Conservation (phyloP, 2,329 filamentous ascomycete species). For the Aspergillus carbonarius region DNA sequence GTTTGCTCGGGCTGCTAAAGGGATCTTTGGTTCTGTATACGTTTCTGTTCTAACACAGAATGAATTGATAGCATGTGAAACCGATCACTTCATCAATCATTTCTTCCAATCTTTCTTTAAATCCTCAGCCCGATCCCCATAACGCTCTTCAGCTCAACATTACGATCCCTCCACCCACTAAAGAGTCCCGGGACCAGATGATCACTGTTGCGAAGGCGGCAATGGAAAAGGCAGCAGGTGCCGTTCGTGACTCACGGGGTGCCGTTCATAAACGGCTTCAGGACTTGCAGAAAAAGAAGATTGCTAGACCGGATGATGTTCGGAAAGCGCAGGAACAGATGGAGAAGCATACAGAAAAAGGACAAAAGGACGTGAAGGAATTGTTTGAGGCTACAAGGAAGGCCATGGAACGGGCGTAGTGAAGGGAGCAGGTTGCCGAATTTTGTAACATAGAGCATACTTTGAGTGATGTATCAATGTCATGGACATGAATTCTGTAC, state of each 20-base stretch:
- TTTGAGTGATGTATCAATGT: too few species aligned
- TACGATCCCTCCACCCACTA: slow-evolving; percentile 47
- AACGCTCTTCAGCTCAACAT: slow-evolving; percentile 48
- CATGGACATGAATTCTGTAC: neutral
- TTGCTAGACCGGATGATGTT: slow-evolving; percentile 46
- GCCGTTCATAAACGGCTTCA: slow-evolving; percentile 47
- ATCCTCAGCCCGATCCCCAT: slow-evolving; percentile 43
- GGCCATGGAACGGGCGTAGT: slow-evolving; percentile 36
- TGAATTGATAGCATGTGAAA: slow-evolving; percentile 43
- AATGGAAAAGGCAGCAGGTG: slow-evolving; percentile 43
- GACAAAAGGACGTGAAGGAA: slow-evolving; percentile 48
- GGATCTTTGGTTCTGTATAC: neutral
- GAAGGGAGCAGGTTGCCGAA: neutral
- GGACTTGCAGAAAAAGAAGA: slow-evolving; percentile 45
- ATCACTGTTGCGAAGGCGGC: slow-evolving; percentile 42
- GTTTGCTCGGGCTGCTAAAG: neutral
- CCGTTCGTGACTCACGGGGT: slow-evolving; percentile 44
- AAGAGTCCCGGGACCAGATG: slow-evolving; percentile 46
- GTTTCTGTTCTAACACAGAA: neutral
- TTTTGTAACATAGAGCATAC: too few species aligned
- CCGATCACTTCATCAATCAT: slow-evolving; percentile 44
- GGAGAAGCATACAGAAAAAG: slow-evolving; percentile 49
- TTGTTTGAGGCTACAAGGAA: slow-evolving; percentile 45
- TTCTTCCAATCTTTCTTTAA: slow-evolving; percentile 44
- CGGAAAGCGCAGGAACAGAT: slow-evolving; percentile 48